Evolutionary conservation across 2,329 filamentous ascomycete genomes (phyloP).

Genomic region (Xylariaceae sp.): DNA sequence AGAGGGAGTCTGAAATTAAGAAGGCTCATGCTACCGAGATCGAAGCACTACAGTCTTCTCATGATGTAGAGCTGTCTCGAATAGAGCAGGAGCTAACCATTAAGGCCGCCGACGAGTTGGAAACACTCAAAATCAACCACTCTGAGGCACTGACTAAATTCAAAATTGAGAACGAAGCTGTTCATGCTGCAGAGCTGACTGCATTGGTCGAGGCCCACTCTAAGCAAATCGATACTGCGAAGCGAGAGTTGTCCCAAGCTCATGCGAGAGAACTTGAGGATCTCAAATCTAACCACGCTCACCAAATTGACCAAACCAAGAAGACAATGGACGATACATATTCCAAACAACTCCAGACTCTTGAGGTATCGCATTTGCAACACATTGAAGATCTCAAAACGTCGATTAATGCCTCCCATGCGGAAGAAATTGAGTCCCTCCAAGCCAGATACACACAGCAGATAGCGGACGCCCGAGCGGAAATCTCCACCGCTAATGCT

Average conservation of each 20-base stretch:
- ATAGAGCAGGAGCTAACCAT: conserved; percentile 13
- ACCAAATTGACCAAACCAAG: conserved; percentile 25
- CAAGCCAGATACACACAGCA: conserved; percentile 18
- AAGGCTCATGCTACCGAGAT: conserved; percentile 22
- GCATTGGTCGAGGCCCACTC: conserved; percentile 24
- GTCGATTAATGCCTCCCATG: conserved; percentile 19
- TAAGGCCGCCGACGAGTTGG: conserved; percentile 17
- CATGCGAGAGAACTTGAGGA: conserved; percentile 26
- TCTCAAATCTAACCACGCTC: conserved; percentile 24
- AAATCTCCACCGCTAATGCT: conserved; percentile 21
- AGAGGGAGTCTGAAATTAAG: conserved; percentile 12
- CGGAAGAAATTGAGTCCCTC: conserved; percentile 27
- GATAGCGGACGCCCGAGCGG: conserved; percentile 22
- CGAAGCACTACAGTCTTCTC: conserved; percentile 20
- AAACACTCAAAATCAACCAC: conserved; percentile 25
- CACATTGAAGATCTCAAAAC: conserved; percentile 26
- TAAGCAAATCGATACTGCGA: conserved; percentile 21
- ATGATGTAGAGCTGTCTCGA: conserved; percentile 16
- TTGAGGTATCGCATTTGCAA: conserved; percentile 22
- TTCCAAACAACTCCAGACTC: conserved; percentile 23
- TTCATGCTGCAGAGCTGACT: conserved; percentile 28
- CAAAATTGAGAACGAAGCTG: conserved; percentile 22
- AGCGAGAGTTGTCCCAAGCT: conserved; percentile 22
- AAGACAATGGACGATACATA: conserved; percentile 21
- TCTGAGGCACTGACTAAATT: conserved; percentile 24